These are phyloP conservation scores for Talaromyces verruculosus DNA, from an alignment of 2,329 filamentous ascomycete species.

Conservation along the genomic window DNA sequence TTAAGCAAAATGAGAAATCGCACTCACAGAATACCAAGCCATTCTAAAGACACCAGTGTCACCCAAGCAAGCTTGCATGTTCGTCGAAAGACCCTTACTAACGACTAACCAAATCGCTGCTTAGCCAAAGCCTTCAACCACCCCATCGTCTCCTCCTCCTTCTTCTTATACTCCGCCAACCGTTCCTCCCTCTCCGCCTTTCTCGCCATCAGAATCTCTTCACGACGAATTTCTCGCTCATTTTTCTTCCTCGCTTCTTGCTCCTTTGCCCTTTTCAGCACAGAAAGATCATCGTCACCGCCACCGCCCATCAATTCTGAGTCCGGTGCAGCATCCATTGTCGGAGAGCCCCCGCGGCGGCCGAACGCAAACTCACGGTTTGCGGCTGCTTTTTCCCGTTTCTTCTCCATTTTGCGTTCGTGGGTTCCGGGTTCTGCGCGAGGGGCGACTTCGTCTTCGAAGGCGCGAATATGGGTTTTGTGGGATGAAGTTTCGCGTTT, in stretches of 20 bases:
- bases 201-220: constrained; percentile 74
- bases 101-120: constrained; percentile 67
- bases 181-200: constrained; percentile 78
- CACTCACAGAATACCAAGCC: background rate
- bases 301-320: constrained; percentile 70
- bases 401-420: constrained; percentile 86
- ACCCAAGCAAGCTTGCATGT: background rate
- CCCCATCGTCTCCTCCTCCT: constrained; percentile 81
- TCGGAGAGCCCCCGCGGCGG: constrained; percentile 61
- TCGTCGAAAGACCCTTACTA: background rate
- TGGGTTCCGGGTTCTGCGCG: constrained; percentile 79
- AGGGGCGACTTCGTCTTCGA: constrained; percentile 72
- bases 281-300: constrained; percentile 59
- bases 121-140: constrained; percentile 77
- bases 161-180: constrained; percentile 65
- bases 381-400: constrained; percentile 67
- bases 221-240: constrained; percentile 76
- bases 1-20: background rate
- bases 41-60: background rate
- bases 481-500: constrained; percentile 55
- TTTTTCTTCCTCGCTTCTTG: constrained; percentile 72
- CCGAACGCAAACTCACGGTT: constrained; percentile 69
- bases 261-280: constrained; percentile 65
- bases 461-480: constrained; percentile 33
- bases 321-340: constrained; percentile 64